Base-by-base conservation (phyloP, 2,329 filamentous ascomycete genomes). In the Cladophialophora exuberans region DNA sequence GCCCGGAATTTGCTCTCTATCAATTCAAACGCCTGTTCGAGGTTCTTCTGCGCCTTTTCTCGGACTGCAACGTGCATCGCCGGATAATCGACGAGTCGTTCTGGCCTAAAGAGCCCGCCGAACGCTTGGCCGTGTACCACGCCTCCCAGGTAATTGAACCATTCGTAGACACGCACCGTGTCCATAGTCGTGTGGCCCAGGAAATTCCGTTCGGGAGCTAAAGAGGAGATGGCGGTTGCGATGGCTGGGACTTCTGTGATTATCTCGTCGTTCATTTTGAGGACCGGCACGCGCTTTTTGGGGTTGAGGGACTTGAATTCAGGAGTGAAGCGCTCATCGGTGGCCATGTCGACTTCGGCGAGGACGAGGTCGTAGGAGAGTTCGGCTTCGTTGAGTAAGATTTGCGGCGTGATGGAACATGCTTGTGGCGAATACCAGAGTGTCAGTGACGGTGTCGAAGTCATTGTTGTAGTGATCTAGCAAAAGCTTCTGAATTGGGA, bases 191-290 rank as follows among this genome's bases (percentile, higher is more conserved):
- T 68, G 22, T 48, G 57, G 7, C 71, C 70, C 20, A 71, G 36
- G 17, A 73, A 50, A 5, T 67, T 54, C 6, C 54, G 53, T 2
- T 67, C 60, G 1, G 69, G 67, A 2, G 43, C 63, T 2, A 73
- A 62, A 2, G 67, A 62, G 3, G 69, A 64, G 33, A 73, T 67
- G 6, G 60, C 62, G 3, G 68, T 71, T 6, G 64, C 45, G 22
- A 74, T 65, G 1, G 70, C 69, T 0, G 69, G 66, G 3, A 57
- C 56, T 49, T 73, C 72, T 3, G 70, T 73, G 55, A 73, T 67
- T 10, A 65, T 61, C 26, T 66, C 45, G 25, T 45, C 50, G 28
- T 69, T 62, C 22, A 72, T 44, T 2, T 22, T n/a, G 10, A 72
- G 54, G 17, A 69, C 64, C 6, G 70, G 69, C 17, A 72, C 62